phyloP scores from a whole-genome alignment of 371 early-diverging fungal genomes.

The Choanephora cucurbitarum region DNA sequence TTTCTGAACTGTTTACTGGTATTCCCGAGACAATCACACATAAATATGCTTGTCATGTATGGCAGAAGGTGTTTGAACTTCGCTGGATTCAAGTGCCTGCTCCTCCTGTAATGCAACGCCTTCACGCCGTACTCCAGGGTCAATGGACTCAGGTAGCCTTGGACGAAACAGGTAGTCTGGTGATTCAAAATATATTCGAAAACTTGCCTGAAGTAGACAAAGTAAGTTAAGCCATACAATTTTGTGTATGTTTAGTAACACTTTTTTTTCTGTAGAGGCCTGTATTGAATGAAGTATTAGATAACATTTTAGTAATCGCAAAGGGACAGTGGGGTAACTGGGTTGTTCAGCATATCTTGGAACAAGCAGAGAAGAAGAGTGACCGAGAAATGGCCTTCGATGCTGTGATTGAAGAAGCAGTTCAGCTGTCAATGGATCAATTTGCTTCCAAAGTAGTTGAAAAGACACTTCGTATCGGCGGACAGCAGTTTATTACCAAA shows the following conservation, averaged over 20 bases:
- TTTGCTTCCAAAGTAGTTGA: conserved; percentile 82
- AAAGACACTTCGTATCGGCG: conserved; percentile 68
- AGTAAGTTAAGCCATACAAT: conserved; percentile 35
- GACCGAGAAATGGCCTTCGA: conserved; percentile 53
- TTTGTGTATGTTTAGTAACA: too few species aligned
- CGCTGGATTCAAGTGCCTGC: conserved; percentile 50
- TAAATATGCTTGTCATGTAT: conserved; percentile 79
- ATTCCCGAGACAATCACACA: conserved; percentile 76
- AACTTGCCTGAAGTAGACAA: conserved; percentile 66
- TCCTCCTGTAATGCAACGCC: conserved; percentile 59
- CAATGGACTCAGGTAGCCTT: conserved; percentile 73
- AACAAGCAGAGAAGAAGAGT: conserved; percentile 67
- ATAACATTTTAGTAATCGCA: conserved; percentile 86
- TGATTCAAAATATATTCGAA: conserved; percentile 83
- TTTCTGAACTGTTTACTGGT: conserved; percentile 62
- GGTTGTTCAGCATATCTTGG: conserved; percentile 99
- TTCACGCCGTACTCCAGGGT: conserved; percentile 59
- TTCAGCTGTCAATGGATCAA: conserved; percentile 66
- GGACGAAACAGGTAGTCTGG: conserved; percentile 78
- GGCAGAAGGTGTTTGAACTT: conserved; percentile 79
- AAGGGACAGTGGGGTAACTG: conserved; percentile 99
- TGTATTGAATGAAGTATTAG: conserved; percentile 89
- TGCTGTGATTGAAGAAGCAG: conserved; percentile 53
- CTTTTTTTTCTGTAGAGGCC: too few species aligned
- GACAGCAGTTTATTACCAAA: conserved; percentile 26